A percentile compares a stretch with the other conserved stretches of the same genome.
These are phyloP conservation scores for Metschnikowia bowlesiae DNA, from an alignment of 805 yeast species.

Conservation along the genomic window DNA sequence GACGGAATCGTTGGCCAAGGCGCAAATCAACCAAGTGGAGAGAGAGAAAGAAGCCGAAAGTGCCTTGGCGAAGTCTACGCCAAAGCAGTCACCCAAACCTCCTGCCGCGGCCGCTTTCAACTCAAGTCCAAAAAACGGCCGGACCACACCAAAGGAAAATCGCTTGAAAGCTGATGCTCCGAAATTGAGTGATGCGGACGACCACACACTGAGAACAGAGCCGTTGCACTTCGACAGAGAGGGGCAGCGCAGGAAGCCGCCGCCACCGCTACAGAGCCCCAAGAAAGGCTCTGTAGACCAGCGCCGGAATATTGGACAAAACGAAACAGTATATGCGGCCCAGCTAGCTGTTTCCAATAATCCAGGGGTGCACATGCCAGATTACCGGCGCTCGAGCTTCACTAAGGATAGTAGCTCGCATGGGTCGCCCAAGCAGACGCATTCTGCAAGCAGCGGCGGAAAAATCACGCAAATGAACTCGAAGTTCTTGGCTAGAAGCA, in stretches of 20 bases:
- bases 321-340: slow-evolving; percentile 40
- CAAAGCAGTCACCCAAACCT: slow-evolving; percentile 7
- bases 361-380: slow-evolving; percentile 18
- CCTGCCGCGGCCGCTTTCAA: slow-evolving; percentile 11
- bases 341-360: slow-evolving; percentile 38
- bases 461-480: slow-evolving; percentile 56
- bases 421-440: not conserved
- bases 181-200: not conserved
- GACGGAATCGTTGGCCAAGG: slow-evolving; percentile 27
- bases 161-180: not conserved
- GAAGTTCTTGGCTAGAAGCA: slow-evolving; percentile 54
- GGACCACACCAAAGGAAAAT: not conserved
- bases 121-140: not conserved
- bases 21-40: slow-evolving; percentile 22
- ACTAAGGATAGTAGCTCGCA: slow-evolving; percentile 9
- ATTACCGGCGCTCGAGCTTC: slow-evolving; percentile 35
- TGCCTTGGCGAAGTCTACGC: not conserved
- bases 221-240: slow-evolving; percentile 1
- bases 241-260: slow-evolving; percentile 5
- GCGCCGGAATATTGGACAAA: slow-evolving; percentile 7
- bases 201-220: not conserved
- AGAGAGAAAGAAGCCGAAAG: slow-evolving; percentile 10
- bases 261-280: slow-evolving; percentile 3
- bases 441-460: slow-evolving; percentile 8
- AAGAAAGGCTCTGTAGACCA: slow-evolving; percentile 23